These are phyloP conservation scores for Solanum pennellii DNA, from an alignment of 257 asterid species.

Conservation along the genomic window DNA sequence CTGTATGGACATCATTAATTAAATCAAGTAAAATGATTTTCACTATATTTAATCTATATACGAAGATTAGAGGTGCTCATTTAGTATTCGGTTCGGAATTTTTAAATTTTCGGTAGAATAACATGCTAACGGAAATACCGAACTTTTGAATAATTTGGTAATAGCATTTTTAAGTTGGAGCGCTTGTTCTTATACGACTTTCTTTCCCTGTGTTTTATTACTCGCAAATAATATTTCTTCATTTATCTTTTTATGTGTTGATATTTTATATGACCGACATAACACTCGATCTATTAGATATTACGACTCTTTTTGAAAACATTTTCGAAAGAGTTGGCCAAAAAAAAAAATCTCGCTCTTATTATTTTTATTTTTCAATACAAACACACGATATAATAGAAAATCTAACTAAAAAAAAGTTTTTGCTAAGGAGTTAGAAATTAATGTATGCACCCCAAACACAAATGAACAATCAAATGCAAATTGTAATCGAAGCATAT, in stretches of 20 bases:
- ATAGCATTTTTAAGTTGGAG: not conserved
- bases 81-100: not conserved
- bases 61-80: not conserved
- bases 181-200: too few species aligned
- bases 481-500: not conserved
- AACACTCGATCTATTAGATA: too few species aligned
- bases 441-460: not conserved
- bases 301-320: not conserved
- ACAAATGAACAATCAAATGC: not conserved
- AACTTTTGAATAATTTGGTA: not conserved
- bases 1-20: not conserved
- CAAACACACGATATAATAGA: not conserved
- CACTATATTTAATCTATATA: not conserved
- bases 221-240: not conserved
- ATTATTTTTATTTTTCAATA: not conserved
- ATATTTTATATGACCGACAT: not conserved
- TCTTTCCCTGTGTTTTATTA: too few species aligned
- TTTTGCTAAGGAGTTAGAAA: not conserved
- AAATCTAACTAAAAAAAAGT: too few species aligned
- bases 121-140: not conserved
- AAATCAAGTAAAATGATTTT: not conserved
- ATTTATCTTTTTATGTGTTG: not conserved
- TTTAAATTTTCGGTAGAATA: not conserved
- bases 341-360: not conserved
- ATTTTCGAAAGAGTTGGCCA: not conserved